A percentile compares a stretch with the other conserved stretches of the same genome.
These are phyloP conservation scores for Chlamydomonas sphaeroides DNA, from an alignment of 139 green algal genomes.

Conservation along the genomic window DNA sequence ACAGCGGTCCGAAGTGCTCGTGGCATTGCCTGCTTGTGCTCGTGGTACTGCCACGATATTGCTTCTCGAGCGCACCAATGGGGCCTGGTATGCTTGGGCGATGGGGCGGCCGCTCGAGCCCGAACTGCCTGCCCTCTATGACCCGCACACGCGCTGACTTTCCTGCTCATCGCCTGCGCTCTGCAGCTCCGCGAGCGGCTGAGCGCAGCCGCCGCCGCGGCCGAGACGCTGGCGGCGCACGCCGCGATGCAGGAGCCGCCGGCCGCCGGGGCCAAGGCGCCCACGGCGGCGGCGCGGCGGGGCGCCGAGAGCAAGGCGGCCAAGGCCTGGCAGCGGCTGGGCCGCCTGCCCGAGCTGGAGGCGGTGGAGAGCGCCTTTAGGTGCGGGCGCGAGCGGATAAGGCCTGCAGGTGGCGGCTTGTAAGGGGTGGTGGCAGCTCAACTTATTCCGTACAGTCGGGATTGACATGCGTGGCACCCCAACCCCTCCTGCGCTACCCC, in stretches of 20 bases:
- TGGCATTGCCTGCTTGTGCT: too few species aligned
- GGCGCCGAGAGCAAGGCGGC: conserved; percentile 46
- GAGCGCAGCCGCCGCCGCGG: conserved; percentile 20
- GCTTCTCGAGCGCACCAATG: too few species aligned
- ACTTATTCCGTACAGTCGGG: background rate
- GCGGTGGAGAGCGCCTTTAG: conserved; percentile 25
- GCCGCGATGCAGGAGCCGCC: background rate
- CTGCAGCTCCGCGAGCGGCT: conserved; percentile 67
- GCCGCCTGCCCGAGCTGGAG: conserved; percentile 40
- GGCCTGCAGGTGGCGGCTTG: background rate
- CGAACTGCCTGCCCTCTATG: too few species aligned
- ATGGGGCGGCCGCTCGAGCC: too few species aligned
- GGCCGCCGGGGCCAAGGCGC: conserved; percentile 15
- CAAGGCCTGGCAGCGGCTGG: conserved; percentile 55
- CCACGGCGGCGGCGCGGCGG: conserved; percentile 42
- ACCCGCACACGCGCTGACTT: too few species aligned
- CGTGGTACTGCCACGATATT: too few species aligned
- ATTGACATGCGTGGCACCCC: background rate
- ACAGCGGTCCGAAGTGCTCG: too few species aligned
- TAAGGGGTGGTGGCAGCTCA: background rate
- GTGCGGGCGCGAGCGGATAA: background rate
- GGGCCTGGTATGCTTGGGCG: too few species aligned
- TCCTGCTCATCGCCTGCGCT: too few species aligned
- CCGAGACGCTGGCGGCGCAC: conserved; percentile 39
- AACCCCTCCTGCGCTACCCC: too few species aligned